Percentiles rank a stretch among this genome's conserved stretches.
phyloP scores from a whole-genome alignment of 2,329 filamentous ascomycete genomes.

The Coniochaeta sp. region DNA sequence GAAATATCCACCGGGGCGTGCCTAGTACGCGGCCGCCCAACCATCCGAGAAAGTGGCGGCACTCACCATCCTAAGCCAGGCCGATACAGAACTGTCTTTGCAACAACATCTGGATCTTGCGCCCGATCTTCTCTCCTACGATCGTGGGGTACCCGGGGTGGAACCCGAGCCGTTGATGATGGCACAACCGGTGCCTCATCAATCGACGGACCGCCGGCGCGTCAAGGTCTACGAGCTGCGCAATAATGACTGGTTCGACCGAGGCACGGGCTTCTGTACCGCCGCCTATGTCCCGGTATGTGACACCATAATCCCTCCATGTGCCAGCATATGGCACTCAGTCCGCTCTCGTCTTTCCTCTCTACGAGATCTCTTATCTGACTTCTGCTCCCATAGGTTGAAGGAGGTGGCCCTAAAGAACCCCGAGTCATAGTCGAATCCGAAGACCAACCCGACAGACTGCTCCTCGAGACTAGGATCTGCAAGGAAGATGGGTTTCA shows the following conservation, averaged over 20 bases:
- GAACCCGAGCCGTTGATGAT: conserved; percentile 60
- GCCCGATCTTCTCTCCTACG: conserved; percentile 44
- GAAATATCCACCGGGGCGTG: conserved; percentile 18
- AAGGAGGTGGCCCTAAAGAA: conserved; percentile 63
- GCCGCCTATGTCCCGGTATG: conserved; percentile 69
- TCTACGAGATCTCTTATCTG: conserved; percentile 4
- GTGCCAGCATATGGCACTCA: neutral
- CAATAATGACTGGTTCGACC: conserved; percentile 98
- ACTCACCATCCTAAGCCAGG: conserved; percentile 46
- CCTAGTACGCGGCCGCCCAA: conserved; percentile 24
- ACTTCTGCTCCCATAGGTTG: conserved; percentile 32
- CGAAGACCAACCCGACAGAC: conserved; percentile 79
- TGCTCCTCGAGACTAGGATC: conserved; percentile 83
- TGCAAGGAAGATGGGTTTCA: conserved; percentile 94
- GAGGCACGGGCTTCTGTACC: conserved; percentile 91
- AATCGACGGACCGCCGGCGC: conserved; percentile 61
- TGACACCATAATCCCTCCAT: conserved; percentile 10
- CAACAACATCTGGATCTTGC: conserved; percentile 54
- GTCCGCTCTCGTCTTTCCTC: neutral
- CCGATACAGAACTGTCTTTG: conserved; percentile 49
- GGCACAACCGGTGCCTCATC: conserved; percentile 66
- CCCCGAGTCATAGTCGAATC: conserved; percentile 86
- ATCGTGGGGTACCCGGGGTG: conserved; percentile 41
- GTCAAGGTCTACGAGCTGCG: conserved; percentile 99
- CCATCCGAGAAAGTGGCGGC: conserved; percentile 41